Base-by-base conservation (phyloP, 2,329 filamentous ascomycete species). In the Colletotrichum magnum region DNA sequence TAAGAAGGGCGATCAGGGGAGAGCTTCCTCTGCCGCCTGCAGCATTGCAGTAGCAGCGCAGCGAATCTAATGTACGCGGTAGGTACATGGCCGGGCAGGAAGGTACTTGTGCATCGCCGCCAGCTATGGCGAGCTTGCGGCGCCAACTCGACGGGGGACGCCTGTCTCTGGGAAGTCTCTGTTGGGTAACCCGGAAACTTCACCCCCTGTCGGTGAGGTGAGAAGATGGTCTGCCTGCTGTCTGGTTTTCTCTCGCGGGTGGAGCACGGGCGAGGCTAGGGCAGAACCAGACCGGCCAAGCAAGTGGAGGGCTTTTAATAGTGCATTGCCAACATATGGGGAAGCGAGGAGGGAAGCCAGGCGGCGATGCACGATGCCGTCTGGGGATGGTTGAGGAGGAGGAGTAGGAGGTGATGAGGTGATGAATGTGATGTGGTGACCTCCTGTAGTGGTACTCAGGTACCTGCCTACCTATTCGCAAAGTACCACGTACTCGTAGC, bases 281-380 rank as follows among this genome's bases (percentile, higher is more conserved):
- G 61, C 61, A 59, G 50, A 53, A 51, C 18, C 18, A 26, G 43
- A 45, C 32, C 32, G 24, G 32, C 66, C 51, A 60, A 56, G 62
- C 66, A 69, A 69, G 32, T 36, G 32, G 32, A 36, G 62, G 67
- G 62, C 63, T 66, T 57, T 57, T 48, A 57, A 52, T 69, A 66
- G 56, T 61, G 62, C 48, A 66, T 51, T 61, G 62, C 48, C 52
- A 66, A 58, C 66, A 67, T 69, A 67, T 67, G 67, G 67, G 56
- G 67, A 66, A 66, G 67, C 50, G 54, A 54, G 47, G 47, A 59
- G 66, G 57, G 51, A 51, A 56, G 16, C 61, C 48, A 65, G 56
- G 39, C 21, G 41, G 54, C 66, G 66, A 69, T 69, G 66, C 66
- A 58, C 53, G 65, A 68, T 64, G 65, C 61, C 48, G 66, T 66